A percentile compares a stretch with the other conserved stretches of the same genome.
phyloP scores from a whole-genome alignment of 2,329 filamentous ascomycete species.

The Cercospora citrullina region DNA sequence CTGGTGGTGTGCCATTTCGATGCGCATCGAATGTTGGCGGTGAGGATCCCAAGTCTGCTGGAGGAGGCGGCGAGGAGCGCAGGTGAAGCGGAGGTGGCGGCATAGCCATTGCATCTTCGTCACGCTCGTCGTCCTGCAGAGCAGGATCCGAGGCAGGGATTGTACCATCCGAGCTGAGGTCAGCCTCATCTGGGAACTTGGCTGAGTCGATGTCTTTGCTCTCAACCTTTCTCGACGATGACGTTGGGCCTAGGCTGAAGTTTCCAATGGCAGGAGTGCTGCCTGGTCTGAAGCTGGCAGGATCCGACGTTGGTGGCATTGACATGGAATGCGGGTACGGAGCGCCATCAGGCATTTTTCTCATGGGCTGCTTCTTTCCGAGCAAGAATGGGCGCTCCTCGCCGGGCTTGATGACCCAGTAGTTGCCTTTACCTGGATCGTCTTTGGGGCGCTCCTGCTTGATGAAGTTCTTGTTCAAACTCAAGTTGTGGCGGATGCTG shows the following conservation, averaged over 20 bases:
- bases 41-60: constrained; percentile 79
- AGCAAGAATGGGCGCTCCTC: constrained; percentile 88
- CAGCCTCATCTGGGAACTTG: constrained; percentile 53
- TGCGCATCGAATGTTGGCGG: constrained; percentile 73
- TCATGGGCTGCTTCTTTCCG: constrained; percentile 66
- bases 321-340: constrained; percentile 36
- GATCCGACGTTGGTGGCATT: constrained; percentile 30
- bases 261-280: constrained; percentile 42
- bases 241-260: constrained; percentile 39
- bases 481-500: constrained; percentile 97
- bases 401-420: constrained; percentile 91
- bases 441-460: constrained; percentile 96
- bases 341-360: constrained; percentile 56
- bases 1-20: constrained; percentile 74
- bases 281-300: constrained; percentile 38
- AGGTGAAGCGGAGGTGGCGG: constrained; percentile 50
- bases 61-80: constrained; percentile 66
- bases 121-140: constrained; percentile 49
- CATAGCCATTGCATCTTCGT: constrained; percentile 40
- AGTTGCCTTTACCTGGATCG: constrained; percentile 95
- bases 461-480: constrained; percentile 92
- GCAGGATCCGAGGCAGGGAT: constrained; percentile 54
- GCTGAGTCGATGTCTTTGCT: constrained; percentile 51
- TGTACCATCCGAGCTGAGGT: constrained; percentile 54
- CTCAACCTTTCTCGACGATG: constrained; percentile 35